phyloP scores from a whole-genome alignment of 2,329 filamentous ascomycete genomes.

The Aciculosporium take region DNA sequence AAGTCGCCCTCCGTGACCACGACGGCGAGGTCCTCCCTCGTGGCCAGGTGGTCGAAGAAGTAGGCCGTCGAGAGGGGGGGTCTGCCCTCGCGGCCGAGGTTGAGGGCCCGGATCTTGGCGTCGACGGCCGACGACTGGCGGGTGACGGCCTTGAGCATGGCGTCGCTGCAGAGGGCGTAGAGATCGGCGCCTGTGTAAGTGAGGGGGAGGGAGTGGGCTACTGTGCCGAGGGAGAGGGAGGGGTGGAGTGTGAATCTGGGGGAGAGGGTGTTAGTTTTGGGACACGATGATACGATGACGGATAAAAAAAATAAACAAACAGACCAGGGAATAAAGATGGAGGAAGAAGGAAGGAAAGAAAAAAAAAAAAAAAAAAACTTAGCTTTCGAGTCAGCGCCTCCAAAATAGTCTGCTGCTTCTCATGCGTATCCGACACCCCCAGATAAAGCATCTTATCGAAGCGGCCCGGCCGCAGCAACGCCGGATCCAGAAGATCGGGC shows the following conservation, averaged over 20 bases:
- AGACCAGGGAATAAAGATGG: not conserved
- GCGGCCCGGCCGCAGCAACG: conserved; percentile 72
- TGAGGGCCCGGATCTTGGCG: conserved; percentile 60
- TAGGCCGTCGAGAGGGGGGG: conserved; percentile 65
- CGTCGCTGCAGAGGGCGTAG: conserved; percentile 92
- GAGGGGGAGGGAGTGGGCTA: conserved; percentile 71
- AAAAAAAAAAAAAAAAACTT: conserved; percentile 20
- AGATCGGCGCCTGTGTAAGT: conserved; percentile 97
- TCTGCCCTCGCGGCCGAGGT: conserved; percentile 26
- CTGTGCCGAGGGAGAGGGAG: conserved; percentile 55
- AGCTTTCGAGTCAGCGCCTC: conserved; percentile 91
- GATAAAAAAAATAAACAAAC: not conserved
- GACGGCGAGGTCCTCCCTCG: conserved; percentile 68
- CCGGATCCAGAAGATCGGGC: conserved; percentile 83
- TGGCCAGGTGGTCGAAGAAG: conserved; percentile 89
- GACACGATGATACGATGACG: not conserved
- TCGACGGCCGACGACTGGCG: conserved; percentile 76
- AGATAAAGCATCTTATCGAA: conserved; percentile 99
- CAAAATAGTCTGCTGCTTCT: conserved; percentile 88
- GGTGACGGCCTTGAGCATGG: conserved; percentile 97
- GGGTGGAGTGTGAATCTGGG: conserved; percentile 71
- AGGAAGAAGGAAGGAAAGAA: not conserved
- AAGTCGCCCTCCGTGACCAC: conserved; percentile 87
- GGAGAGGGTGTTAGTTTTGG: not conserved
- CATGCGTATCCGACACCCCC: conserved; percentile 89